Evolutionary conservation across 2,329 filamentous ascomycete species (phyloP).

Genomic region (Gaeumannomyces sp.): DNA sequence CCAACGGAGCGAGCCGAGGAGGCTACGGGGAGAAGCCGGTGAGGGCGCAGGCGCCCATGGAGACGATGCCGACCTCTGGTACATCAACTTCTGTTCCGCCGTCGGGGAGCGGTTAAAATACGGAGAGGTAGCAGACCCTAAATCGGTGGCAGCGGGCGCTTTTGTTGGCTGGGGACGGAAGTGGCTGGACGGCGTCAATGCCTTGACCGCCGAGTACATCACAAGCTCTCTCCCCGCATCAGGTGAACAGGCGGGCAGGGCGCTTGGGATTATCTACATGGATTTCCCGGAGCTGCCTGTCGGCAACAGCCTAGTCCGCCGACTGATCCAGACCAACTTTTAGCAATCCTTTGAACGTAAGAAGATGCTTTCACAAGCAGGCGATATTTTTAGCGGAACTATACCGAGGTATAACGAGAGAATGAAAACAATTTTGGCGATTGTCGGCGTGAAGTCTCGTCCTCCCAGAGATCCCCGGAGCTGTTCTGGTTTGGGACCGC

Average conservation of each 20-base stretch:
- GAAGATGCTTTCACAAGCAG: background rate
- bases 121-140: conserved; percentile 31
- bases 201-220: conserved; percentile 26
- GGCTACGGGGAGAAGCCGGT: background rate
- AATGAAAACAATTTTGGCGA: background rate
- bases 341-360: conserved; percentile 4
- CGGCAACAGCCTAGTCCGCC: conserved; percentile 32
- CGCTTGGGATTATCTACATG: conserved; percentile 22
- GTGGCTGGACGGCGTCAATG: conserved; percentile 39
- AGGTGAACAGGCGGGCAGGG: conserved; percentile 17
- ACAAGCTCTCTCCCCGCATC: conserved; percentile 18
- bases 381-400: background rate
- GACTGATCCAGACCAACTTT: conserved; percentile 35
- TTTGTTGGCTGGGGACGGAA: conserved; percentile 23
- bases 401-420: background rate
- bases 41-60: background rate
- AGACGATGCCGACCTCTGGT: conserved; percentile 24
- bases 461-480: background rate
- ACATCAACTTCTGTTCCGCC: conserved; percentile 37
- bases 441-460: background rate
- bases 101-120: conserved; percentile 31
- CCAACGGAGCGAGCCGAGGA: conserved; percentile 16
- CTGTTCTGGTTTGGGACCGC: background rate
- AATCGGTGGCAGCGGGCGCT: conserved; percentile 38
- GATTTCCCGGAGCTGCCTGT: conserved; percentile 26